Evolutionary conservation across 495 filamentous ascomycete species (phyloP).

Genomic region (Talaromyces borbonicus): DNA sequence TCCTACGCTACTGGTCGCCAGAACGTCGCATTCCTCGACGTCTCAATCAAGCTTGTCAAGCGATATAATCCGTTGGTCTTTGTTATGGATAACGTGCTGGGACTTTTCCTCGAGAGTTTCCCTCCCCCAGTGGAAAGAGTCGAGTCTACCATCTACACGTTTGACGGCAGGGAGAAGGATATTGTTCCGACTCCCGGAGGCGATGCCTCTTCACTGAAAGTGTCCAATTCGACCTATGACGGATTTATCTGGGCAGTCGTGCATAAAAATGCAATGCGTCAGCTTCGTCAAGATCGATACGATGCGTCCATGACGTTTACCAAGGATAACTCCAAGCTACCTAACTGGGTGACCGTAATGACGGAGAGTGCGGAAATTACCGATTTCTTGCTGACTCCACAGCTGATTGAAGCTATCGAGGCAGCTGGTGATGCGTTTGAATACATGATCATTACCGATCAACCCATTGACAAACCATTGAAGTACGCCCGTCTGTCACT

Average conservation of each 20-base stretch:
- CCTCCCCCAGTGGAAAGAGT: slow-evolving; percentile 55
- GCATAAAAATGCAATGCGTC: slow-evolving; percentile 89
- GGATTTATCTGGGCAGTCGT: slow-evolving; percentile 92
- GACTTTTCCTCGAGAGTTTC: slow-evolving; percentile 74
- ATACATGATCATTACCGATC: slow-evolving; percentile 81
- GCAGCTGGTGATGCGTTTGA: slow-evolving; percentile 75
- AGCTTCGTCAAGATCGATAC: slow-evolving; percentile 83
- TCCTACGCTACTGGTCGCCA: slow-evolving; percentile 90
- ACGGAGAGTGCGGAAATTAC: slow-evolving; percentile 92
- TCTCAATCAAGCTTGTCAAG: slow-evolving; percentile 73
- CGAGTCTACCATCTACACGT: slow-evolving; percentile 69
- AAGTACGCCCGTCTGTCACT: slow-evolving; percentile 42
- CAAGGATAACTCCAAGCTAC: slow-evolving; percentile 82
- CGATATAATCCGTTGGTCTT: slow-evolving; percentile 79
- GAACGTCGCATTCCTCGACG: slow-evolving; percentile 84
- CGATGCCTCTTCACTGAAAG: slow-evolving; percentile 33
- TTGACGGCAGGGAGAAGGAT: slow-evolving; percentile 82
- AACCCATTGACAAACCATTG: slow-evolving; percentile 79
- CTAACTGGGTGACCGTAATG: slow-evolving; percentile 91
- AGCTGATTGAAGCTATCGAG: slow-evolving; percentile 72
- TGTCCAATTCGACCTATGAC: slow-evolving; percentile 70
- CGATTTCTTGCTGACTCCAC: slow-evolving; percentile 72
- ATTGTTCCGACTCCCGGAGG: slow-evolving; percentile 54
- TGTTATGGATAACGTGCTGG: slow-evolving; percentile 53
- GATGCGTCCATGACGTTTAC: slow-evolving; percentile 87